These are phyloP conservation scores for Mucor circinelloides DNA, from an alignment of 371 early-diverging fungal species.

Conservation along the genomic window DNA sequence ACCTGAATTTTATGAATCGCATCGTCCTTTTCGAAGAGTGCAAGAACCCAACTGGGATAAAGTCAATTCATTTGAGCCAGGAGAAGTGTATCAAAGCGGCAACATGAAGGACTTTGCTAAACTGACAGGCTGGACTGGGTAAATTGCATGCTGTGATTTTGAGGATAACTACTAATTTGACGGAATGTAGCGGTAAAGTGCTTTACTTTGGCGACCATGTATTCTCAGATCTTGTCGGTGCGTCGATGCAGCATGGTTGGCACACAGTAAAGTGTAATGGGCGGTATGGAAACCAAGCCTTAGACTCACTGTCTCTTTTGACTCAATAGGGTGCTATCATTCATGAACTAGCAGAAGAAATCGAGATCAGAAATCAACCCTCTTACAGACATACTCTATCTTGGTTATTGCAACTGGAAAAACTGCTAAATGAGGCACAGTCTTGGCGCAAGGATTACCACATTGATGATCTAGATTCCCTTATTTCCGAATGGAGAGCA, in stretches of 20 bases:
- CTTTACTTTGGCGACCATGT: slow-evolving; percentile 74
- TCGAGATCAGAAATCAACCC: slow-evolving; percentile 53
- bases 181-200: slow-evolving; percentile 49
- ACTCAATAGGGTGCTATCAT: slow-evolving; percentile 60
- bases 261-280: slow-evolving; percentile 39
- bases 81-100: slow-evolving; percentile 67
- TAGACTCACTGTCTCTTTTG: neutral
- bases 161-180: neutral
- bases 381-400: slow-evolving; percentile 56
- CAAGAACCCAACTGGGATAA: slow-evolving; percentile 53
- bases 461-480: slow-evolving; percentile 31
- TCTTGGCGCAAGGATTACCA: slow-evolving; percentile 32
- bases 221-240: slow-evolving; percentile 68
- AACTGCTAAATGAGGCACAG: slow-evolving; percentile 61
- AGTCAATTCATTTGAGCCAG: slow-evolving; percentile 56
- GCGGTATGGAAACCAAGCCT: neutral
- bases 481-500: slow-evolving; percentile 52
- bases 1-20: slow-evolving; percentile 62
- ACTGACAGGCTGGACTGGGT: slow-evolving; percentile 61
- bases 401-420: slow-evolving; percentile 59
- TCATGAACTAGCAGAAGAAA: slow-evolving; percentile 61
- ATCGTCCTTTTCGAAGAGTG: slow-evolving; percentile 59
- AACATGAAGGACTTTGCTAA: slow-evolving; percentile 59
- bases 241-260: slow-evolving; percentile 70
- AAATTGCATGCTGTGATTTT: neutral